Evolutionary conservation across 1,139 yeast species (phyloP), one percentile per base, ranked within the genome.

Genomic region (Hyphopichia burtonii): DNA sequence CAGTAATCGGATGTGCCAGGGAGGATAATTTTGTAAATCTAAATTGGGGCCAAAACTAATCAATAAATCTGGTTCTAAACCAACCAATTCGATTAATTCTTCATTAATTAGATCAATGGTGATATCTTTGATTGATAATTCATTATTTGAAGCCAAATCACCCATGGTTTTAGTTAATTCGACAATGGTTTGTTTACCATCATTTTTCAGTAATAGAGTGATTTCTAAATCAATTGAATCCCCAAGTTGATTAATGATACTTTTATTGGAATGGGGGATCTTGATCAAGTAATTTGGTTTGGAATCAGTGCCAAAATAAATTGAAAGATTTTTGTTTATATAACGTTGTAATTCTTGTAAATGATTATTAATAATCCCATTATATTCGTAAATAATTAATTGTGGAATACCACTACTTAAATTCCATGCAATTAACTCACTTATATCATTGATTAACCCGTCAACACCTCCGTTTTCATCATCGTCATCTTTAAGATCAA

Each of bases 21-120:
- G 99, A 16, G 99, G 98, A 61, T 84, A 94, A 27, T 96, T 97
- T 61, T 90, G 96, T 41, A 94, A 74, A 59, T 90, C 95, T 49
- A 93, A 71, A 15, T 72, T 71, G 9, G 97, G 96, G n/a, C 90
- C 89, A 63, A 93, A 93, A 43, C 87, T 68, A 34, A 94, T 72
- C 41, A 93, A 71, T 49, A 93, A 71, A 59, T 94, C 99, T 0
- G 99, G 99, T 60, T 94, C 99, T 11, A 75, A 77, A 3, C 96
- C 93, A 22, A 90, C 94, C 42, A 89, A 70, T 52, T 82, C 88
- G 30, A 75, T 70, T 50, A 89, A 71, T 57, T 89, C 95, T 44
- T 78, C 80, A 59, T 90, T 90, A 38, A 93, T 79, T 42, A 86
- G 72, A 33, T 80, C 83, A 48, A 88, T 78, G 16, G 86, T 83